Conservation (phyloP, 2,329 filamentous ascomycete genomes). For the Cryphonectria naterciae region DNA sequence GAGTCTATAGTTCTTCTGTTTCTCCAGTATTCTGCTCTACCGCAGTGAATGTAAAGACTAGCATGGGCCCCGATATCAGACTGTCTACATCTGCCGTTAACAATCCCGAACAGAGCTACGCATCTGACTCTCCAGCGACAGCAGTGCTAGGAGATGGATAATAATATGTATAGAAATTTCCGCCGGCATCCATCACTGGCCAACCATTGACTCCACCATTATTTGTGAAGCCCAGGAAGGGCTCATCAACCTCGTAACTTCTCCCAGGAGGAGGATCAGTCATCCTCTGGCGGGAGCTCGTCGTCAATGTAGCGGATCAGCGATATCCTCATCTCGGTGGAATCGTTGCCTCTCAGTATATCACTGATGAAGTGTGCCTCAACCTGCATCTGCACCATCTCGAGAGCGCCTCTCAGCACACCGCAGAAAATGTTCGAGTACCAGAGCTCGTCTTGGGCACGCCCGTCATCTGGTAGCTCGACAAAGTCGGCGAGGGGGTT, state of each 20-base stretch:
- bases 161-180: neutral
- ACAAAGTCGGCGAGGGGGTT: constrained; percentile 98
- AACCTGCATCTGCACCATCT: constrained; percentile 99
- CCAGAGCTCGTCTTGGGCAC: constrained; percentile 96
- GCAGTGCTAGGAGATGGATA: neutral
- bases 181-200: neutral
- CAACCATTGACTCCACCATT: neutral
- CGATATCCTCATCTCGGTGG: constrained; percentile 94
- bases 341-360: constrained; percentile 88
- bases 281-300: constrained; percentile 94
- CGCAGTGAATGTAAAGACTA: neutral
- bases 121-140: neutral
- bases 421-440: constrained; percentile 98
- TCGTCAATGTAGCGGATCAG: constrained; percentile 95
- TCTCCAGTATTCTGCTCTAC: neutral
- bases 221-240: neutral
- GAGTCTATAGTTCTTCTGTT: neutral
- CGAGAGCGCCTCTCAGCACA: constrained; percentile 84
- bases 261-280: constrained; percentile 57
- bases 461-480: constrained; percentile 91
- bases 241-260: neutral
- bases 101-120: neutral
- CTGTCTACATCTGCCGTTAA: neutral
- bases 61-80: neutral
- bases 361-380: constrained; percentile 97